These are phyloP conservation scores for Aspergillus sp. DNA, from an alignment of 2,329 filamentous ascomycete genomes.

Conservation along the genomic window DNA sequence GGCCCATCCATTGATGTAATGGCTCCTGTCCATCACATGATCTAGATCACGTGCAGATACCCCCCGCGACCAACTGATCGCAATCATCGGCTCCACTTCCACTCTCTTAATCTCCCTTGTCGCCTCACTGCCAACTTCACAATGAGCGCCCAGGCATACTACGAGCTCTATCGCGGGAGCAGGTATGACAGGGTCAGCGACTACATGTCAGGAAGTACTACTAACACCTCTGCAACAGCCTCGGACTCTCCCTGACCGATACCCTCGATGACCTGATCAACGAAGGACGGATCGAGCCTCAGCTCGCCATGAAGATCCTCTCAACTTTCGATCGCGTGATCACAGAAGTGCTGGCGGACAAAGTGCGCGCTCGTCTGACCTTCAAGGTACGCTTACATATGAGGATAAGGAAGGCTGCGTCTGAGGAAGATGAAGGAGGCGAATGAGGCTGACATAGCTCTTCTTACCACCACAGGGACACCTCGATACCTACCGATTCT, in stretches of 20 bases:
- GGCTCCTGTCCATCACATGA: conserved; percentile 3
- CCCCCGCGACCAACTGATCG: background rate
- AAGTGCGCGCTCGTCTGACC: conserved; percentile 83
- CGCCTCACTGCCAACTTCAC: conserved; percentile 19
- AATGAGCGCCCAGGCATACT: conserved; percentile 63
- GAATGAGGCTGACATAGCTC: conserved; percentile 18
- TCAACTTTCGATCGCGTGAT: conserved; percentile 93
- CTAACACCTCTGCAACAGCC: conserved; percentile 56
- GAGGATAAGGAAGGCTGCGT: no score
- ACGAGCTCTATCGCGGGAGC: conserved; percentile 97
- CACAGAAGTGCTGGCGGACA: conserved; percentile 85
- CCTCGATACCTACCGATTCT: conserved; percentile 97
- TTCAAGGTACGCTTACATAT: conserved; percentile 74
- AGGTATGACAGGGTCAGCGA: conserved; percentile 62
- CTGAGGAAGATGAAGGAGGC: background rate
- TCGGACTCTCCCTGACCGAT: conserved; percentile 90
- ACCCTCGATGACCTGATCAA: conserved; percentile 96
- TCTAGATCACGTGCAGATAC: conserved; percentile 19
- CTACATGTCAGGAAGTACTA: background rate
- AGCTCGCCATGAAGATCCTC: conserved; percentile 97
- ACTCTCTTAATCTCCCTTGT: conserved; percentile 11
- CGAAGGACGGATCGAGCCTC: conserved; percentile 91
- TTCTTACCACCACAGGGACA: conserved; percentile 66
- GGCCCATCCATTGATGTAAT: conserved; percentile 9
- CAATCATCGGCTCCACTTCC: conserved; percentile 2